A percentile compares a stretch with the other conserved stretches of the same genome.
phyloP scores from a whole-genome alignment of 164 flowering plant genomes.

The Aristolochia contorta region DNA sequence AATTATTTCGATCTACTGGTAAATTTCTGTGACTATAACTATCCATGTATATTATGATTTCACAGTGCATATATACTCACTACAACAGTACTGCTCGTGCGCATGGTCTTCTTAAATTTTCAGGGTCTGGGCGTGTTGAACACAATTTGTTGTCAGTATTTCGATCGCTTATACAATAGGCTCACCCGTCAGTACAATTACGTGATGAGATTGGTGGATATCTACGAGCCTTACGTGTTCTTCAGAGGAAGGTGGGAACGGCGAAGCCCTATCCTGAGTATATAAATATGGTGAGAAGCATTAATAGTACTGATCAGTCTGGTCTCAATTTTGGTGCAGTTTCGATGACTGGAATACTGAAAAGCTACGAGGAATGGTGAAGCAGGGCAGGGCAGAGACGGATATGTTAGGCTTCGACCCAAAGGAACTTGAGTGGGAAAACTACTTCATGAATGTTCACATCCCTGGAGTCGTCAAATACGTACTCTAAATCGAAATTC shows the following conservation, averaged over 20 bases:
- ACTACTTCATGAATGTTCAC: conserved; percentile 50
- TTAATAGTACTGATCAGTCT: too few relatives aligned
- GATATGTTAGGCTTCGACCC: conserved; percentile 45
- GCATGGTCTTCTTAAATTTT: background rate
- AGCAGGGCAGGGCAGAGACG: conserved; percentile 13
- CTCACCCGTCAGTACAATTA: conserved; percentile 29
- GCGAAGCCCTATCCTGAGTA: too few relatives aligned
- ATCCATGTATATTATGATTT: too few relatives aligned
- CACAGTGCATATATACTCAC: too few relatives aligned
- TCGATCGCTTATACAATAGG: conserved; percentile 15
- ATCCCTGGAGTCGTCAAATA: conserved; percentile 43
- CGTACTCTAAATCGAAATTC: conserved; percentile 9
- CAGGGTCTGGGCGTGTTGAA: conserved; percentile 37
- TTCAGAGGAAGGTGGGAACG: conserved; percentile 38
- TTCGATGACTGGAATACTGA: conserved; percentile 55
- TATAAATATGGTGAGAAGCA: too few relatives aligned
- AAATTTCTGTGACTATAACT: too few relatives aligned
- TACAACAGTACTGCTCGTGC: too few relatives aligned
- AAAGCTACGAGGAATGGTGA: conserved; percentile 22
- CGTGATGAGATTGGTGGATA: conserved; percentile 36
- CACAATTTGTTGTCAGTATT: conserved; percentile 24
- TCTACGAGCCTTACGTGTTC: conserved; percentile 51
- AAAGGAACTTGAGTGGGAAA: conserved; percentile 43
- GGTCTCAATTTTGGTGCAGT: conserved; percentile 16
- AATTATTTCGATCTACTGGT: too few relatives aligned